phyloP scores from a whole-genome alignment of 176 grass and related monocot species.

The Ensete ventricosum region DNA sequence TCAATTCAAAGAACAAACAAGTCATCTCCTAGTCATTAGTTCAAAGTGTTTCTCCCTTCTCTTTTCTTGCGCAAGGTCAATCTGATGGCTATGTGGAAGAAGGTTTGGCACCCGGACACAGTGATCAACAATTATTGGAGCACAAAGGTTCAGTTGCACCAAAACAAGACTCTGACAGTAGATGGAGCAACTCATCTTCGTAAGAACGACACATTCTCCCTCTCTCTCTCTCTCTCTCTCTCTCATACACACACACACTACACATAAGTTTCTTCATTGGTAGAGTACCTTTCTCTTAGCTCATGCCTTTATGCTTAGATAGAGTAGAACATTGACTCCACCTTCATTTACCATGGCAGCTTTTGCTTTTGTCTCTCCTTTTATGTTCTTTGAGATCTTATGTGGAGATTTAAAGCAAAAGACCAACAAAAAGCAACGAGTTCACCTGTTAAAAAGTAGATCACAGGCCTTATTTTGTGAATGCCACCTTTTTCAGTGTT shows the following conservation, averaged over 20 bases:
- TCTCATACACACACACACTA: not conserved
- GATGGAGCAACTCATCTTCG: slow-evolving; percentile 13
- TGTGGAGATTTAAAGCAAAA: slow-evolving; percentile 13
- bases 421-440: not conserved
- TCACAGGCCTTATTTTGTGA: slow-evolving; percentile 7
- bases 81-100: slow-evolving; percentile 19
- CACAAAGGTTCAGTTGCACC: not conserved
- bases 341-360: slow-evolving; percentile 5
- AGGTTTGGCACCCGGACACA: not conserved
- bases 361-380: slow-evolving; percentile 10
- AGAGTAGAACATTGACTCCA: slow-evolving; percentile 1
- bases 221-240: not conserved
- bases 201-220: not conserved
- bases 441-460: slow-evolving; percentile 12
- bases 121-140: slow-evolving; percentile 1
- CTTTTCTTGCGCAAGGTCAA: slow-evolving; percentile 5
- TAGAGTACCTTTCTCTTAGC: not conserved
- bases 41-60: not conserved
- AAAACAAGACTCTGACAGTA: not conserved
- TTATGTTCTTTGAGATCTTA: slow-evolving; percentile 20
- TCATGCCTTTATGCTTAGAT: not conserved
- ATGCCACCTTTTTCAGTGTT: slow-evolving; percentile 1
- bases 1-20: not conserved
- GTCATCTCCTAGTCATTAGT: not conserved
- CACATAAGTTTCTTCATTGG: not conserved